Base-by-base conservation (phyloP, 164 flowering plant species). In the Magnolia changhungtana region DNA sequence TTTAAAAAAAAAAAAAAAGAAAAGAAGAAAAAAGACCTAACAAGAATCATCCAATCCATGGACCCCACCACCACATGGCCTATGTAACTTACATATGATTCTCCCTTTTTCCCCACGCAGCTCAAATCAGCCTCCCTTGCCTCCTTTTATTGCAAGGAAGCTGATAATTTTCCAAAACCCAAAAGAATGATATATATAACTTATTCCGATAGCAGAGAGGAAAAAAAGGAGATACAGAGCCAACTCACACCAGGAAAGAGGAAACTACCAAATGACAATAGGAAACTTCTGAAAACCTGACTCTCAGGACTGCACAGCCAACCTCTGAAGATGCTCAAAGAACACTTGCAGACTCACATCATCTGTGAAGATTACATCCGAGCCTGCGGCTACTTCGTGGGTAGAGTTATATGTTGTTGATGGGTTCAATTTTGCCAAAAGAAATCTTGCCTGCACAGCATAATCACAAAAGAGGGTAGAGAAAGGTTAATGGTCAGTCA, bases 311-410 rank as follows among this genome's bases (percentile, higher is more conserved):
- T 94, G 97, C 81, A 95, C 98, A 8, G 95, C 98, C 79, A 95
- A 80, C 87, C 84, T 90, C 83, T 95, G 98, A 63, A 95, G 98
- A 87, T 95, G 98, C 81, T 93, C 96, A 37, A 92, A 85, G 87
- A 95, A 95, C n/a, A 95, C 97, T 85, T 92, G 95, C 51, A 95
- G 88, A 77, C 96, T 92, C 74, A 95, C 98, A 75, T 95, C 98
- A 74, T 95, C 98, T 0, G 98, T 95, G 86, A 92, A 92, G 76
- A 95, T 95, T 61, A 95, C 87, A 79, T 95, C 98, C 21, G 97
- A 88, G 6, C 96, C 98, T 23, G 91, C 79, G 9, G 91, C 85
- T 80, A 91, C 86, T 59, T 92, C 98, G 16, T 86, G 84, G 20
- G 89, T 86, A 77, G 90, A 91, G 63, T 81, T 92, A 82, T 93